These are phyloP conservation scores for Glomus cerebriforme DNA, from an alignment of 192 early-diverging fungal species.

Conservation along the genomic window DNA sequence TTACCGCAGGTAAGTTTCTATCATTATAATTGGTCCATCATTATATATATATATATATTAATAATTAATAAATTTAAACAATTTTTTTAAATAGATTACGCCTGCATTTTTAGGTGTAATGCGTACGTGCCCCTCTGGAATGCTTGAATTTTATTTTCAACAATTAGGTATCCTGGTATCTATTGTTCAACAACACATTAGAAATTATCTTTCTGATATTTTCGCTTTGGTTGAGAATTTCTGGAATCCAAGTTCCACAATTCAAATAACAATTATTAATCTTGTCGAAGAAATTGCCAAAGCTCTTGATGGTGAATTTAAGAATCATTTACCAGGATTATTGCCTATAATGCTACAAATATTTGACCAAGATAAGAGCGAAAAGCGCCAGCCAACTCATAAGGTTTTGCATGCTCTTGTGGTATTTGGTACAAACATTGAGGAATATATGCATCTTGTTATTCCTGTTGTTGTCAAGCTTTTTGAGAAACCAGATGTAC, in stretches of 20 bases:
- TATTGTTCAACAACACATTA: constrained; percentile 86
- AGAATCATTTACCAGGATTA: constrained; percentile 76
- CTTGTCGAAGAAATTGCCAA: constrained; percentile 85
- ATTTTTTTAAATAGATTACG: constrained; percentile 64
- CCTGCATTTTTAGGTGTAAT: constrained; percentile 90
- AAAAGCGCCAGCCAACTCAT: constrained; percentile 61
- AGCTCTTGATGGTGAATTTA: constrained; percentile 88
- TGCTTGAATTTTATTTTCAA: constrained; percentile 91
- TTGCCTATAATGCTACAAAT: constrained; percentile 84
- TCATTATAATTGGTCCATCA: neutral
- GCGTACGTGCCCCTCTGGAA: constrained; percentile 71
- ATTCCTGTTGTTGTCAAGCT: constrained; percentile 81
- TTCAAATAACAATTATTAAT: constrained; percentile 83
- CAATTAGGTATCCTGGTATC: constrained; percentile 79
- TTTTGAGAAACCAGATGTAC: constrained; percentile 73
- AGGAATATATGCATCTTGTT: constrained; percentile 91
- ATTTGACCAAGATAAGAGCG: constrained; percentile 77
- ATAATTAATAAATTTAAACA: neutral
- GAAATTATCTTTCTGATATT: constrained; percentile 81
- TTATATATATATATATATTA: neutral
- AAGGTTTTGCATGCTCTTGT: constrained; percentile 78
- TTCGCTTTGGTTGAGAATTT: constrained; percentile 79
- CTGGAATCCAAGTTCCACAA: constrained; percentile 65
- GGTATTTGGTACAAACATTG: constrained; percentile 83
- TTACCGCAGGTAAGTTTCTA: constrained; percentile 67